Conservation (phyloP, 2,329 filamentous ascomycete species). For the Macrophomina pseudophaseolina region DNA sequence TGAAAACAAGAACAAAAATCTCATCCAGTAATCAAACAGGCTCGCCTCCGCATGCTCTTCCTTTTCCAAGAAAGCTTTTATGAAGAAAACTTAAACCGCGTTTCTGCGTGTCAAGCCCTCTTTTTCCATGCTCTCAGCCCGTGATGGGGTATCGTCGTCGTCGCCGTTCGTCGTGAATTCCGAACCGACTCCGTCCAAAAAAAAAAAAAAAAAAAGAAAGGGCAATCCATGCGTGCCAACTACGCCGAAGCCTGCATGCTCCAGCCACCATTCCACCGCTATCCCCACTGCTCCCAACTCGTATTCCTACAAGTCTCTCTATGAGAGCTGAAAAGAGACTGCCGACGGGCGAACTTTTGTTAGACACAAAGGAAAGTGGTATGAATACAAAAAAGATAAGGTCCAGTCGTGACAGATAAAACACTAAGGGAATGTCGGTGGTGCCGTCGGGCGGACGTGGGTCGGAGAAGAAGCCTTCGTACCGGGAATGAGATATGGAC, state of each 20-base stretch:
- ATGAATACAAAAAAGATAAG: conserved; percentile 15
- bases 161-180: conserved; percentile 18
- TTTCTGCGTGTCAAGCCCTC: conserved; percentile 24
- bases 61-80: conserved; percentile 17
- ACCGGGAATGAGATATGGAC: conserved; percentile 10
- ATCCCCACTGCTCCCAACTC: conserved; percentile 16
- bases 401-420: conserved; percentile 21
- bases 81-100: conserved; percentile 16
- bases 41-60: conserved; percentile 22
- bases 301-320: conserved; percentile 19
- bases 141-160: conserved; percentile 19
- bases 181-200: conserved; percentile 23
- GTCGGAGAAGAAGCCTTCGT: conserved; percentile 18
- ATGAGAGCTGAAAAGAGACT: conserved; percentile 17
- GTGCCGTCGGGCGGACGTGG: conserved; percentile 24
- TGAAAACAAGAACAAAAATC: conserved; percentile 21
- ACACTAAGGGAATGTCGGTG: conserved; percentile 13
- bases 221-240: conserved; percentile 18
- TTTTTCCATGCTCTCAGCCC: conserved; percentile 20
- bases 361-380: conserved; percentile 16
- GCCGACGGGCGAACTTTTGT: conserved; percentile 26
- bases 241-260: conserved; percentile 10
- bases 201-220: neutral
- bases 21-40: conserved; percentile 22
- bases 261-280: conserved; percentile 3